phyloP scores from a whole-genome alignment of 83 land plant genomes.

The Diphasiastrum complanatum region DNA sequence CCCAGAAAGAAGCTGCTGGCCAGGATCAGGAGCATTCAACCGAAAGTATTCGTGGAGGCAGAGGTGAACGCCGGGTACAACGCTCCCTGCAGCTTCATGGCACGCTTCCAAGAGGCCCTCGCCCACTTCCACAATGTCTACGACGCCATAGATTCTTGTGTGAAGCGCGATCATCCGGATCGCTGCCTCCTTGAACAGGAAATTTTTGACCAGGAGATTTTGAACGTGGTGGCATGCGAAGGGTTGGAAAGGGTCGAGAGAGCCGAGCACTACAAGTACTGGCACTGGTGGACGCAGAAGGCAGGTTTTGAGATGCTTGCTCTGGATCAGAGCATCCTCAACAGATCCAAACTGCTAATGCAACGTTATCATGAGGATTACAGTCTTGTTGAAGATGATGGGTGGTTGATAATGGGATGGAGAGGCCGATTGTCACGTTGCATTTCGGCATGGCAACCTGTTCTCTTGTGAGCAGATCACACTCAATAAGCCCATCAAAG shows the following conservation, averaged over 20 bases:
- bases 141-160: constrained; percentile 45
- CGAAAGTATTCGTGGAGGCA: constrained; percentile 54
- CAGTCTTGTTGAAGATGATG: constrained; percentile 49
- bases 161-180: constrained; percentile 33
- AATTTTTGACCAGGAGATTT: constrained; percentile 45
- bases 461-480: no score
- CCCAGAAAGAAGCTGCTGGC: constrained; percentile 61
- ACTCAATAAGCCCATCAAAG: no score
- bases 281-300: constrained; percentile 53
- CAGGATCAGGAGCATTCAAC: constrained; percentile 49
- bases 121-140: constrained; percentile 44
- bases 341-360: constrained; percentile 22
- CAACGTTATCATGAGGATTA: constrained; percentile 44
- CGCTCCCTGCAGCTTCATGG: constrained; percentile 67
- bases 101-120: constrained; percentile 69
- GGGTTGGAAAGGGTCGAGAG: constrained; percentile 69
- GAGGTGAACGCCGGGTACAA: constrained; percentile 50
- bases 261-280: constrained; percentile 74
- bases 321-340: constrained; percentile 24
- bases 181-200: constrained; percentile 48
- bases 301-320: constrained; percentile 66
- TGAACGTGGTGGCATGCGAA: constrained; percentile 79
- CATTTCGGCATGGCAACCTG: no score
- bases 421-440: no score
- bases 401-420: constrained; percentile 76